Percentiles rank a stretch among this genome's conserved stretches.
Conservation (phyloP, 1,284 basidiomycete species). For the Caloboletus firmus region DNA sequence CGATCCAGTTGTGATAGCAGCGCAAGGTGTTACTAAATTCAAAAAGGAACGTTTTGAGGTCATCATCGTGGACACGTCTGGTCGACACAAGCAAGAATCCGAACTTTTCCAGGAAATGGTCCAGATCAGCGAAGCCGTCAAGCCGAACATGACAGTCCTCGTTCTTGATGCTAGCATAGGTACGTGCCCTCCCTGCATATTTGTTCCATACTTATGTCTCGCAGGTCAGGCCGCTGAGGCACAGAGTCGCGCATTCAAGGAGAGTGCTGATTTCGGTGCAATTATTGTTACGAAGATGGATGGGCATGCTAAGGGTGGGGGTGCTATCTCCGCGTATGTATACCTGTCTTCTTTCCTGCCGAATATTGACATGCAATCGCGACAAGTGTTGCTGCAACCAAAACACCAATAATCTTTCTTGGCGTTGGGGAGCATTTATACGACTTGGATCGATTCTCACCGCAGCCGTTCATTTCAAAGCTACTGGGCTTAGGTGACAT, state of each 20-base stretch:
- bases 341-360: background rate
- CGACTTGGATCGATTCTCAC: slow-evolving; percentile 94
- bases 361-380: slow-evolving; percentile 12
- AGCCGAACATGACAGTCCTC: slow-evolving; percentile 91
- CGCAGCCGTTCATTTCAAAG: slow-evolving; percentile 97
- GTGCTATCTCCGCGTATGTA: slow-evolving; percentile 95
- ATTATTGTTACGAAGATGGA: slow-evolving; percentile 99
- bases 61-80: slow-evolving; percentile 98
- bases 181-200: slow-evolving; percentile 26
- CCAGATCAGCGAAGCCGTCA: slow-evolving; percentile 90
- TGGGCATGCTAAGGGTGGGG: slow-evolving; percentile 98
- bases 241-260: slow-evolving; percentile 96
- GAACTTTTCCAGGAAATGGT: slow-evolving; percentile 99
- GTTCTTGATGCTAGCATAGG: slow-evolving; percentile 88
- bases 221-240: slow-evolving; percentile 96
- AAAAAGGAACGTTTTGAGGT: slow-evolving; percentile 98
- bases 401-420: slow-evolving; percentile 98
- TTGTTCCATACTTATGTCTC: slow-evolving; percentile 12
- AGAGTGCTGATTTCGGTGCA: slow-evolving; percentile 95
- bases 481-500: slow-evolving; percentile 95
- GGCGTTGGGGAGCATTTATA: slow-evolving; percentile 97
- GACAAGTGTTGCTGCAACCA: slow-evolving; percentile 90
- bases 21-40: slow-evolving; percentile 94
- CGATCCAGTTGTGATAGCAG: slow-evolving; percentile 94
- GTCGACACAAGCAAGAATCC: slow-evolving; percentile 95